Evolutionary conservation across 1,284 basidiomycete genomes (phyloP), one percentile per base, ranked within the genome.

Genomic region (Phylloboletellus chloephorus): DNA sequence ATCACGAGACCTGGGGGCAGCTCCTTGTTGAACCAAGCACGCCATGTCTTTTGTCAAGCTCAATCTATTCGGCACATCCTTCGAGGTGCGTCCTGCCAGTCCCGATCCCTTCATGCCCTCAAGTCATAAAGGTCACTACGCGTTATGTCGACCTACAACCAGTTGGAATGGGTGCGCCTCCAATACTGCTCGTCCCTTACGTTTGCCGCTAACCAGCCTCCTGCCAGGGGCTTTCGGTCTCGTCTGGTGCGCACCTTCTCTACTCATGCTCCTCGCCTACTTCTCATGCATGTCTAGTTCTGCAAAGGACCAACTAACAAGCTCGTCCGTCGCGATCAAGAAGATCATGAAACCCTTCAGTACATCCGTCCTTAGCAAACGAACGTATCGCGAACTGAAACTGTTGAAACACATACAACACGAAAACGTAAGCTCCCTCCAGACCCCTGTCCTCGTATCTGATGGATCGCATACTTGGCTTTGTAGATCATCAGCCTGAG

Each of bases 281-380:
- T 24, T 33, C 43, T 50, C 45, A 54, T 37, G 31, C 29, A 23
- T 42, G 31, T 39, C 24, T 53, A 93, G 93, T 63, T 98, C 95
- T 13, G 93, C 95, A 33, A 98, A 96, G 67, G 96, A 98, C 66
- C 93, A 98, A 68, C 78, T 98, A 39, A 96, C 93, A 6, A 87
- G 82, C 40, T 84, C 91, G 23, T 90, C 91, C 19, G 94, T 97
- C 44, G 96, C 93, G 56, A 93, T 97, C 71, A 97, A 97, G 78
- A 97, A 96, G 80, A 96, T 97, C 69, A 95, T 94, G 92, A 95
- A 95, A 66, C 92, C 92, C 7, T 95, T 96, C 67, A 91, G 88
- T 62, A 97, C 96, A 9, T 93, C 95, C 9, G 96, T 99, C n/a
- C 76, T 99, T 54, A 86, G 82, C 67, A 98, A 98, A 72, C 77